Evolutionary conservation across 2,329 filamentous ascomycete genomes (phyloP), one percentile per base, ranked within the genome.

Genomic region (Colletotrichum sp.): DNA sequence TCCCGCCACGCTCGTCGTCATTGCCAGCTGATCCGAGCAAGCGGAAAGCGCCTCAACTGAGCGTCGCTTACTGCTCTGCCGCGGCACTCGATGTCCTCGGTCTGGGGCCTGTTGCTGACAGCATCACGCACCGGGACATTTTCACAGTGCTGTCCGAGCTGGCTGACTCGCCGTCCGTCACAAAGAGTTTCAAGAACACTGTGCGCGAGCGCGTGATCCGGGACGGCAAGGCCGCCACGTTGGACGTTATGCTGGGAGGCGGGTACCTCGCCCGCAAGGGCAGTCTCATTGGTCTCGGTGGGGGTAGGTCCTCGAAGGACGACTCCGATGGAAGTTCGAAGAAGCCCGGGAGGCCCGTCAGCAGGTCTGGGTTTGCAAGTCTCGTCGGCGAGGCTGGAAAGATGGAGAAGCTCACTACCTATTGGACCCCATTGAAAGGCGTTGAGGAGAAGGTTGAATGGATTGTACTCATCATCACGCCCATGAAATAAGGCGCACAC

Each of bases 131-230:
- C 62, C 86, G 85, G 76, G 89, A 92, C 75, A 84, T 91, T 15
- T 92, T 92, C 79, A 85, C 87, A 55, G 86, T 91, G n/a, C 85
- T 92, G 6, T 82, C 84, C 6, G 85, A 88, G n/a, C 85, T 88
- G 60, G 84, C 86, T 2, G 82, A 83, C n/a, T 85, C 87, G 10
- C 84, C 85, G 1, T 85, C 83, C 4, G 80, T 89, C 8, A 85
- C 85, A 3, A 87, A 86, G 66, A 82, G 85, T 0, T 88, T 90
- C 82, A 87, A 86, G 77, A 79, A 81, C 2, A 83, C 82, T 1
- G 87, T 92, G 4, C 83, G 84, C 27, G 84, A 87, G n/a, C 79
- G 80, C 8, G 77, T 87, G 2, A 71, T 84, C 1, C 77, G 79
- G 4, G 84, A 85, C 55, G 84, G 86, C 66, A 82, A 80, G 64